phyloP scores from a whole-genome alignment of 2,329 filamentous ascomycete species.

The Colletotrichum paranaense region DNA sequence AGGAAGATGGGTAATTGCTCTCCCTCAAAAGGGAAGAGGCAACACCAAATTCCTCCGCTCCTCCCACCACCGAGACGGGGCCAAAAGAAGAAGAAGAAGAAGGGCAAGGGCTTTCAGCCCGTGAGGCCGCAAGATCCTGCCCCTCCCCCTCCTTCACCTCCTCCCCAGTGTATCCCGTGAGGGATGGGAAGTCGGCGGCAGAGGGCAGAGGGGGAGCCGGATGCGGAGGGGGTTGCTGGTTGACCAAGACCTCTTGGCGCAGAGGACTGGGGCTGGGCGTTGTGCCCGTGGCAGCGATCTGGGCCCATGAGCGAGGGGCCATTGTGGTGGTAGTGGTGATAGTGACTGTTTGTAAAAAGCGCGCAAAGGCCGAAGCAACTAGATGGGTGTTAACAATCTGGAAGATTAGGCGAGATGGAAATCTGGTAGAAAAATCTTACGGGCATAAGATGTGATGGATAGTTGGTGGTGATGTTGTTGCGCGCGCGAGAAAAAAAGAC shows the following conservation, averaged over 20 bases:
- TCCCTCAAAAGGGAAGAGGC: background rate
- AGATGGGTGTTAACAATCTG: background rate
- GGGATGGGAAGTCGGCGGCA: background rate
- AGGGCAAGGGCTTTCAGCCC: background rate
- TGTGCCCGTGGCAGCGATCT: background rate
- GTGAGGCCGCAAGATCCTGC: background rate
- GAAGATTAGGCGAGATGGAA: background rate
- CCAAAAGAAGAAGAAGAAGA: background rate
- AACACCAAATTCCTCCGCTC: background rate
- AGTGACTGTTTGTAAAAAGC: background rate
- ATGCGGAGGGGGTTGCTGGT: background rate
- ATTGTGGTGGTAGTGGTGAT: background rate
- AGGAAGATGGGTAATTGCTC: background rate
- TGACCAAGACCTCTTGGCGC: background rate
- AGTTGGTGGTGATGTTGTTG: background rate
- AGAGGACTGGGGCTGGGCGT: background rate
- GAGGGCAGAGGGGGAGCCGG: background rate
- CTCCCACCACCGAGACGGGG: background rate
- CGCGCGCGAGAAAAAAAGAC: background rate
- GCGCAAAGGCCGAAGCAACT: background rate
- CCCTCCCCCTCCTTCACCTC: background rate
- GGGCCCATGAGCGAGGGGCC: constrained; percentile 12
- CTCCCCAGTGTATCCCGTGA: background rate
- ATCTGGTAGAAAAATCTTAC: background rate
- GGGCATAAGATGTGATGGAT: background rate